A percentile compares a stretch with the other conserved stretches of the same genome.
Conservation (phyloP, 2,329 filamentous ascomycete genomes). For the Periglandula ipomoeae region DNA sequence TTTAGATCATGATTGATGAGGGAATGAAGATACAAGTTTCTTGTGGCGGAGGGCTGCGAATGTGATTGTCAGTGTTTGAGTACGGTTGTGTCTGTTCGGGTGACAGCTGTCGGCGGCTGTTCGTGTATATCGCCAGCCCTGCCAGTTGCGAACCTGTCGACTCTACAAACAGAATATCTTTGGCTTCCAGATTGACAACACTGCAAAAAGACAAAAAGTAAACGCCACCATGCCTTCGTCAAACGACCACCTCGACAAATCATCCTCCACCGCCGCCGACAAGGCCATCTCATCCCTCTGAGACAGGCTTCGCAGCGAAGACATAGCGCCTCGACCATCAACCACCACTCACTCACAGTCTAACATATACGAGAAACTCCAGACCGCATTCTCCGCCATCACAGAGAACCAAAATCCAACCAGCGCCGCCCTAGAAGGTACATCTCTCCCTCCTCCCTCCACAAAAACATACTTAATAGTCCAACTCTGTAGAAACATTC, state of each 20-base stretch:
- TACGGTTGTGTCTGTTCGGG: no score
- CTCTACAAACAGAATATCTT: background rate
- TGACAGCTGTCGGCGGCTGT: background rate
- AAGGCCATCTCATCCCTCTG: slow-evolving; percentile 14
- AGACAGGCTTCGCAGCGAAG: slow-evolving; percentile 19
- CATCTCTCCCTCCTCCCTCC: background rate
- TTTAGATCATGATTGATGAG: background rate
- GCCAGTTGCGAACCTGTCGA: background rate
- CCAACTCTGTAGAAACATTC: slow-evolving; percentile 2
- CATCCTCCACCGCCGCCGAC: slow-evolving; percentile 7
- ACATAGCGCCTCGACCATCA: background rate
- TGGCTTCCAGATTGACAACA: background rate
- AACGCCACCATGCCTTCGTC: slow-evolving; percentile 9
- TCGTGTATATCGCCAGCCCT: no score
- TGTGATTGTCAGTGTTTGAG: no score
- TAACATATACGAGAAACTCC: slow-evolving; percentile 17
- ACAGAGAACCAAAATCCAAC: background rate
- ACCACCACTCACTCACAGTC: background rate
- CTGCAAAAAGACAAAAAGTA: background rate
- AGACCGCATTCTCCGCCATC: slow-evolving; percentile 12
- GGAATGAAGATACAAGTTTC: background rate
- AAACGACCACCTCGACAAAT: background rate
- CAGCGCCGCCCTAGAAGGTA: slow-evolving; percentile 1
- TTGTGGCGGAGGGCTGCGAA: no score
- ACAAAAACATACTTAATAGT: background rate